These are phyloP conservation scores for Straminergon stramineum DNA, from an alignment of 225 moss, liverwort and hornwort genomes.

Conservation along the genomic window DNA sequence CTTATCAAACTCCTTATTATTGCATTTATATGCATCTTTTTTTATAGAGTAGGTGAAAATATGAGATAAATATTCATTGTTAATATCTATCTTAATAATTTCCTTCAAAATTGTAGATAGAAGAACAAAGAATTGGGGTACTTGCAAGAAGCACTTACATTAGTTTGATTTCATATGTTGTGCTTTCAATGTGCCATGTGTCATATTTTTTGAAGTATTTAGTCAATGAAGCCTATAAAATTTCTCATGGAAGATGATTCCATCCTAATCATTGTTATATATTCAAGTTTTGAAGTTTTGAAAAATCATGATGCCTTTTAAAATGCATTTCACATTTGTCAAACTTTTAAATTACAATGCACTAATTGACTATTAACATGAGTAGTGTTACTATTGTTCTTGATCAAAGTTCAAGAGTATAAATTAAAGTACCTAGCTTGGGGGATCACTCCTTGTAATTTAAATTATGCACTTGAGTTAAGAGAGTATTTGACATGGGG, in stretches of 20 bases:
- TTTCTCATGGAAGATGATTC: neutral
- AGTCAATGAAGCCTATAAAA: neutral
- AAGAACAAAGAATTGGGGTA: neutral
- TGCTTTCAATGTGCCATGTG: neutral
- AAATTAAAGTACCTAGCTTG: too few species aligned
- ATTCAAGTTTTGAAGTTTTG: neutral
- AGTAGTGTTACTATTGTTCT: neutral
- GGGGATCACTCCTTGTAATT: too few species aligned
- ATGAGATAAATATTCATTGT: too few species aligned
- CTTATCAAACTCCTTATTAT: too few species aligned
- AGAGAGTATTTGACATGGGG: too few species aligned
- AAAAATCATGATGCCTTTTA: neutral
- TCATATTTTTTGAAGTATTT: neutral
- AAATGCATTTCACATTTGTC: neutral
- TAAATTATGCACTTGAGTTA: too few species aligned
- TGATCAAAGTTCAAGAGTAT: neutral
- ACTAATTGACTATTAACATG: neutral
- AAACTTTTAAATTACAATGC: neutral
- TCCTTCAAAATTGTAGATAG: neutral
- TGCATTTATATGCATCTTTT: neutral
- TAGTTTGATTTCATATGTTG: neutral
- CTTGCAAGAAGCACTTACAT: neutral
- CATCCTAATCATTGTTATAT: neutral
- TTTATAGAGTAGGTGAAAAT: neutral
- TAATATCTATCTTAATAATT: neutral